Conservation (phyloP, 495 filamentous ascomycete species). For the Hypoxylon crocopeplum region DNA sequence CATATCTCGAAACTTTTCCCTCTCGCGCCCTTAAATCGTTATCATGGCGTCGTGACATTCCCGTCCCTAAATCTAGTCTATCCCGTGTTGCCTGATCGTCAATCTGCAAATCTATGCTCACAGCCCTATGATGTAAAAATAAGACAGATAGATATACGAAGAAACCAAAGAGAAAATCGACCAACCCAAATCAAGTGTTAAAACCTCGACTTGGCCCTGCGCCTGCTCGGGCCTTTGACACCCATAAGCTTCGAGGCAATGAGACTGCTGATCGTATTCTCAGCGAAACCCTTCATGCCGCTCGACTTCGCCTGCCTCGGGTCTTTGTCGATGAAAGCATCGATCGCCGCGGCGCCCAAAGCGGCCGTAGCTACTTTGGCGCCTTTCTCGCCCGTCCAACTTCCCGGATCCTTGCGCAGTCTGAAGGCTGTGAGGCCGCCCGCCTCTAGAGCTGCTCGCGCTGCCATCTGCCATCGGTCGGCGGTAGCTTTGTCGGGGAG, state of each 20-base stretch:
- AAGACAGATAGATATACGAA: too few relatives aligned
- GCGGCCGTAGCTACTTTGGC: conserved; percentile 51
- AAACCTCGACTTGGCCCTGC: conserved; percentile 8
- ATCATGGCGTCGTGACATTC: conserved; percentile 18
- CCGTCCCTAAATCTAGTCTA: not conserved
- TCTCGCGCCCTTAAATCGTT: not conserved
- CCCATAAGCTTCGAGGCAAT: conserved; percentile 40
- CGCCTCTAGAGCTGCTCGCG: conserved; percentile 49
- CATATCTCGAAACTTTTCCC: conserved; percentile 16
- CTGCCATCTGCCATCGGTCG: conserved; percentile 43
- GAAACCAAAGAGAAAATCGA: too few relatives aligned
- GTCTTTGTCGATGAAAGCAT: conserved; percentile 44
- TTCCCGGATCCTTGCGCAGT: conserved; percentile 47
- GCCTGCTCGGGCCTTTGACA: conserved; percentile 7
- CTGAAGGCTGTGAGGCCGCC: conserved; percentile 48
- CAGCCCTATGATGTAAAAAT: not conserved
- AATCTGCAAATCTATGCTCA: not conserved
- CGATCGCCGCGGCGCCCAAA: conserved; percentile 48
- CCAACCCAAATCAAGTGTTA: not conserved
- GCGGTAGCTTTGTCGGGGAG: conserved; percentile 8
- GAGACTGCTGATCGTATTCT: conserved; percentile 39
- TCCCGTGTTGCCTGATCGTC: not conserved
- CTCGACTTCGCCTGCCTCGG: conserved; percentile 27
- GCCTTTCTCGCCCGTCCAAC: conserved; percentile 50
- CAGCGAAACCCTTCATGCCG: conserved; percentile 39